Conservation (phyloP, 441 rosid genomes). For the Gossypium trilobum region DNA sequence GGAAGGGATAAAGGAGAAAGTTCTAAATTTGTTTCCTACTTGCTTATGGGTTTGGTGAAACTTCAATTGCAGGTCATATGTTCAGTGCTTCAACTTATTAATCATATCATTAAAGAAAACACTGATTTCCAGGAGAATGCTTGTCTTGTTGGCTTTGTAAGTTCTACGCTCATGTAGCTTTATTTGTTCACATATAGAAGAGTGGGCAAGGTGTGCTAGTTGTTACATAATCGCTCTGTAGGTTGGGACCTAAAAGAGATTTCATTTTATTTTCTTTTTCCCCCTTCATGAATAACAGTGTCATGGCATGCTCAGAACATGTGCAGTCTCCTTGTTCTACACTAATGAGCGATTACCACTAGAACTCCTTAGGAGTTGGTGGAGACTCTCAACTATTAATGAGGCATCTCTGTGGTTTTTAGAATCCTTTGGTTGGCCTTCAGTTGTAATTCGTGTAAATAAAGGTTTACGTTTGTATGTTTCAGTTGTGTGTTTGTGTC, state of each 20-base stretch:
- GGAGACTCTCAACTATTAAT: not conserved
- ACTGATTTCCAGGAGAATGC: constrained; percentile 88
- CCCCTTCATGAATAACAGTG: not conserved
- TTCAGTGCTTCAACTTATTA: constrained; percentile 81
- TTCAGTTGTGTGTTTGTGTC: not conserved
- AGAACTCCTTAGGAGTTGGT: not conserved
- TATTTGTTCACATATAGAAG: constrained; percentile 5
- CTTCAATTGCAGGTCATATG: constrained; percentile 57
- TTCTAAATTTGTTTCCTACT: constrained; percentile 9
- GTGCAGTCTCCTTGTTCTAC: not conserved
- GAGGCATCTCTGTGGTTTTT: not conserved
- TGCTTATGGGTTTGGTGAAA: not conserved
- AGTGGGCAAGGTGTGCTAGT: not conserved
- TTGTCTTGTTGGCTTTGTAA: constrained; percentile 57
- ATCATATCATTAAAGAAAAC: constrained; percentile 77
- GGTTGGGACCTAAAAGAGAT: not conserved
- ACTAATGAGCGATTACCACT: not conserved
- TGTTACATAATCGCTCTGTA: not conserved
- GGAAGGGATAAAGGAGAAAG: not conserved
- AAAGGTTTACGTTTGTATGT: not conserved
- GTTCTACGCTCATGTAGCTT: constrained; percentile 7
- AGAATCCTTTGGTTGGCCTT: not conserved
- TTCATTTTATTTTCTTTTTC: not conserved
- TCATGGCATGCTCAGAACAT: not conserved
- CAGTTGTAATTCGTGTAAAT: not conserved